Evolutionary conservation across 768 basidiomycete genomes (phyloP), one percentile per base, ranked within the genome.

Genomic region (Mrakia gelida): DNA sequence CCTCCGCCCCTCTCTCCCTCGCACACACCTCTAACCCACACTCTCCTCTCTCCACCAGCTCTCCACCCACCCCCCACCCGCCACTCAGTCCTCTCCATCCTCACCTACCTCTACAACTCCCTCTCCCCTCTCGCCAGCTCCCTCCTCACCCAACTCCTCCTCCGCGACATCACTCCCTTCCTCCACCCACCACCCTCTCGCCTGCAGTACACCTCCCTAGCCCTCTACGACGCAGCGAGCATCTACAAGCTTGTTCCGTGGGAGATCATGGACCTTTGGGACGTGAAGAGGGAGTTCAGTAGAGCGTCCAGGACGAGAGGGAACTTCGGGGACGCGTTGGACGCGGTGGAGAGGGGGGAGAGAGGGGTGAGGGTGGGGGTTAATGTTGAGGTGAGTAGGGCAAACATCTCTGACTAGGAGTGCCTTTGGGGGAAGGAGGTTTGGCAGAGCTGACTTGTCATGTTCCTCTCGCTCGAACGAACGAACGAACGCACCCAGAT

Each of bases 91-190:
- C 38, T 70, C 21, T 80, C 78, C 0, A 87, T 90, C 77, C 85
- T 94, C 2, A 85, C 85, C n/a, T 83, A 85, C 23, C 86, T 95
- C 4, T 94, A 89, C 80, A 86, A 86, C 59, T 83, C 86, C 3
- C 85, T 94, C 15, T 86, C 89, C 1, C 89, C 93, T 0, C 84
- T 84, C 16, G 91, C 92, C 59, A 88, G 91, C 2, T 86, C 89
- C 0, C 88, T 91, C 79, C 85, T 95, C 70, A 91, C 92, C 0
- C 95, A 98, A 81, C 91, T 96, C 80, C 92, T 98, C 78, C 88
- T 96, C 52, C 92, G 92, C 80, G 95, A 98, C 83, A 85, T 98
- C 0, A 88, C 90, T 41, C 93, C 94, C 11, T 83, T 95, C 1
- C 83, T 95, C 1, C 92, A 92, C 80, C 91, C 92, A 3, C 85